A percentile compares a stretch with the other conserved stretches of the same genome.
Evolutionary conservation across 1,139 yeast species (phyloP).

Genomic region (Hanseniaspora sp.): DNA sequence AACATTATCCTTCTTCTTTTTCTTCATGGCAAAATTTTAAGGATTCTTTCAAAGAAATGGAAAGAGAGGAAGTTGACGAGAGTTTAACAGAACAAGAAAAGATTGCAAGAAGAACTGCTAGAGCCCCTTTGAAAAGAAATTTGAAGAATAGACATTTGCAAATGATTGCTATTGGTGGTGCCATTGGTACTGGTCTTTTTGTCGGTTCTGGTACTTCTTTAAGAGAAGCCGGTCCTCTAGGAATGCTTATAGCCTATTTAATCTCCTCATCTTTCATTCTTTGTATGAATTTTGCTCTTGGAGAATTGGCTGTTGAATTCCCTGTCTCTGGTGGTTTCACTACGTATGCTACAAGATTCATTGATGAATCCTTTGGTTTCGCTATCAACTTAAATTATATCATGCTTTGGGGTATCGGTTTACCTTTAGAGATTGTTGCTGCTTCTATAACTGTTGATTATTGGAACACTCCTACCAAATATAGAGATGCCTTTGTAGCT

Average conservation of each 20-base stretch:
- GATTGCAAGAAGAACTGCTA: constrained; percentile 54
- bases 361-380: constrained; percentile 65
- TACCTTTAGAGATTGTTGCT: constrained; percentile 64
- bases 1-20: too few species aligned
- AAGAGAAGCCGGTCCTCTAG: constrained; percentile 58
- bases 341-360: constrained; percentile 52
- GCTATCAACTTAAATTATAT: constrained; percentile 65
- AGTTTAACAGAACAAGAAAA: constrained; percentile 55
- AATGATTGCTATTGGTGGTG: constrained; percentile 82
- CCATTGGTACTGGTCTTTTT: constrained; percentile 60
- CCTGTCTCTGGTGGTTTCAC: constrained; percentile 68
- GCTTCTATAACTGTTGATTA: constrained; percentile 55
- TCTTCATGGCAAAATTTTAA: constrained; percentile 34
- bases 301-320: constrained; percentile 55
- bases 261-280: constrained; percentile 46
- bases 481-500: constrained; percentile 49
- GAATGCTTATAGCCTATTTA: constrained; percentile 45
- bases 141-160: constrained; percentile 55
- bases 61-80: constrained; percentile 51
- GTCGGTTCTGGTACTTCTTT: constrained; percentile 58
- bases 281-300: constrained; percentile 51
- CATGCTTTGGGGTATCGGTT: constrained; percentile 55
- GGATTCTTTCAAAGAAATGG: constrained; percentile 50
- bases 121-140: constrained; percentile 55
- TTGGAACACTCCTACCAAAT: constrained; percentile 44